Evolutionary conservation across 768 basidiomycete species (phyloP), one percentile per base, ranked within the genome.

Genomic region (Russula olivacea): DNA sequence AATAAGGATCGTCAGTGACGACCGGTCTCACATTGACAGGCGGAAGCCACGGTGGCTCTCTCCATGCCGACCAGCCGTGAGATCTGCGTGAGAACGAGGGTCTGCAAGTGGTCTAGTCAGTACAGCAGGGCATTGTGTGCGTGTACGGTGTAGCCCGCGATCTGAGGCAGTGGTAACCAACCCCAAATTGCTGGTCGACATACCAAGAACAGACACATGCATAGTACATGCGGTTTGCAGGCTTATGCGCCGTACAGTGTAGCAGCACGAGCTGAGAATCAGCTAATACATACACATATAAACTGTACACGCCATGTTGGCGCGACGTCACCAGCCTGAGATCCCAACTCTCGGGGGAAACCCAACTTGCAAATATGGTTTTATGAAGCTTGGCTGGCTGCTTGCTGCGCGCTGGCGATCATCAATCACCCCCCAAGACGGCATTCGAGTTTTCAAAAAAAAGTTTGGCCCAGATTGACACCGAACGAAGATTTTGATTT

Each of bases 221-320:
- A 54, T 49, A n/a, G 4, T 59, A 54, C 62, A 63, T 63, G 62
- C 61, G 61, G 30, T 40, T 40, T 57, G 36, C 43, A 51, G 9
- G 45, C 61, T 55, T 58, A 63, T 45, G 21, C 32, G 15, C 30
- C 14, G 5, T 45, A 45, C n/a, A 21, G 50, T 41, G 50, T 41
- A n/a, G 40, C 17, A 14, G 45, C 36, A 50, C 38, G 55, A 38
- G 45, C n/a, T n/a, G n/a, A n/a, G n/a, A n/a, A 55, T 40, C 50
- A 56, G 15, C 38, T 10, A 38, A 38, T 38, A 38, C 23, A 43
- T 38, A 11, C 34, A 28, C 28, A 28, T 28, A 28, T 4, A 28
- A 36, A 34, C 15, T 21, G 19, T 43, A 54, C 59, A 60, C 59
- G 59, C 51, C 17, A 45, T 53, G 30, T 34, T 14, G 40, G 58